Percentiles rank a stretch among this genome's conserved stretches.
These are phyloP conservation scores for Ceratocystis alfenasii DNA, from an alignment of 2,329 filamentous ascomycete species.

Conservation along the genomic window DNA sequence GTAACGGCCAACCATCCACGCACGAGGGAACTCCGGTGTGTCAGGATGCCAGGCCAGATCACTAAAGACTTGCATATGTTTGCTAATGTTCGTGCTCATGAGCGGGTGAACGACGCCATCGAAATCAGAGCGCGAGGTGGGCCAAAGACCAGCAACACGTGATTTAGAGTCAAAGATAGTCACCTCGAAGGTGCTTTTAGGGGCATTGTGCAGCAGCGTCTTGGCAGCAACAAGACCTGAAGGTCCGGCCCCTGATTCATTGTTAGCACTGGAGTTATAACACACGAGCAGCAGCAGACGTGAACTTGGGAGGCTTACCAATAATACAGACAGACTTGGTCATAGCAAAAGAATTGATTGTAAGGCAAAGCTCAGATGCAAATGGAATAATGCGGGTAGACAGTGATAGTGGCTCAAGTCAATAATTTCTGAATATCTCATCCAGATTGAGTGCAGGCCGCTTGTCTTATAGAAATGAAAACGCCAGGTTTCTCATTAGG, in stretches of 20 bases:
- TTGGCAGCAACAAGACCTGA: constrained; percentile 61
- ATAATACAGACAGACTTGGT: constrained; percentile 34
- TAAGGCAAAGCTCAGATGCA: not conserved
- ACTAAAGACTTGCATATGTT: constrained; percentile 60
- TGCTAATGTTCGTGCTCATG: constrained; percentile 63
- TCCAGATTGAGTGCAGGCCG: not conserved
- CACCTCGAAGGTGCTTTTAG: constrained; percentile 48
- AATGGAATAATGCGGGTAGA: not conserved
- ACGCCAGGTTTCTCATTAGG: not conserved
- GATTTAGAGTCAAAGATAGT: constrained; percentile 56
- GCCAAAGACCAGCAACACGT: constrained; percentile 70
- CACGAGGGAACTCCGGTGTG: constrained; percentile 56
- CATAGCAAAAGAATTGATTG: constrained; percentile 26
- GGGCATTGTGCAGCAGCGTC: constrained; percentile 51
- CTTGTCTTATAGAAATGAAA: constrained; percentile 1
- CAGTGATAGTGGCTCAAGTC: not conserved
- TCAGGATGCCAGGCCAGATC: constrained; percentile 58
- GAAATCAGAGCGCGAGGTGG: constrained; percentile 38
- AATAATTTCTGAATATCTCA: not conserved
- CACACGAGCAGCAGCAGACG: not conserved
- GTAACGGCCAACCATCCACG: constrained; percentile 66
- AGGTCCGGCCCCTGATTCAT: constrained; percentile 49
- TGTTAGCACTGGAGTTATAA: constrained; percentile 7
- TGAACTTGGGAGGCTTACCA: constrained; percentile 26
- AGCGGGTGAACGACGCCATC: constrained; percentile 49